Base-by-base conservation (phyloP, 2,329 filamentous ascomycete genomes). In the Metarhizium rileyi region DNA sequence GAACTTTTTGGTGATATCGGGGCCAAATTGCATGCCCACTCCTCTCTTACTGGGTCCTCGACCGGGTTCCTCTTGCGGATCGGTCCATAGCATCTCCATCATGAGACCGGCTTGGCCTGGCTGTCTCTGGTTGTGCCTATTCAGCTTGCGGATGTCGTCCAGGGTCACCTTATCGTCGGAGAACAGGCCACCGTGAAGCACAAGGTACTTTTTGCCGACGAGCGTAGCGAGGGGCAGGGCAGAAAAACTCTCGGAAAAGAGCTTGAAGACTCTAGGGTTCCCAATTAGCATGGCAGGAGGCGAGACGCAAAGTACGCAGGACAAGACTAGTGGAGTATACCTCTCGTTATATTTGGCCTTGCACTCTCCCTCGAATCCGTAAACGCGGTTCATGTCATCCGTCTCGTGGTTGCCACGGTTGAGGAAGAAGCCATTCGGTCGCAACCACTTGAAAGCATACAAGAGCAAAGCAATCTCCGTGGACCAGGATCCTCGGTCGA, bases 11-110 rank as follows among this genome's bases (percentile, higher is more conserved):
- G 93, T 98, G 51, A 98, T 83, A 64, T 98, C 93, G 0, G 93
- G 93, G 1, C 93, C 93, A 60, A 98, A 98, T 65, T 97, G 90
- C 70, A 97, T 80, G 47, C 93, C 93, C 20, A 98, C 91, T 57
- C 93, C 93, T 64, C 93, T 82, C 76, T 98, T 98, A 74, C 90
- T 95, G 42, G 93, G 93, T 8, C 90, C 89, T 58, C 93, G 83
- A 47, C 93, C 93, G 26, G 86, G 83, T 58, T 83, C 77, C 0
- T 86, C 78, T 66, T 98, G 93, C 3, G 93, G 93, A 64, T 98
- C 93, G 1, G 93, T 97, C 93, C 93, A 98, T 44, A 98, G 79
- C 93, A 98, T 98, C 70, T 98, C 93, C 93, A 98, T 98, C 93
- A 98, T 98, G 60, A 98, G 72, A 14, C 93, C 93, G 45, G 86